Evolutionary conservation across 306 rosid genomes (phyloP), one percentile per base, ranked within the genome.

Genomic region (Cotoneaster glaucophyllus): DNA sequence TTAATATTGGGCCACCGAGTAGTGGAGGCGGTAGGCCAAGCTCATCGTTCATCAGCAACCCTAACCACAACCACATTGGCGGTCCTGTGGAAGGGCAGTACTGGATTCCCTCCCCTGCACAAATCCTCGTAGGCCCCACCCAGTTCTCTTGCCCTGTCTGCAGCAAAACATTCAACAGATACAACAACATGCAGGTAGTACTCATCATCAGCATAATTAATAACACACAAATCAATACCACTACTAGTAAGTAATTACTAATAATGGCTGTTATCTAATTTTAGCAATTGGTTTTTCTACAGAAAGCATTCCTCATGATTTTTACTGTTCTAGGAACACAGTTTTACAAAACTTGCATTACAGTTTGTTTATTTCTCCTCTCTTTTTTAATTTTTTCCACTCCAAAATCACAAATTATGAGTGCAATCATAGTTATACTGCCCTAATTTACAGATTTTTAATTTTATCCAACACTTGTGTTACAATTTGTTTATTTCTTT

Each of bases 141-240:
- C 98, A 94, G 81, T 94, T 94, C 90, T 91, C 98, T 80, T 94
- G 97, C 90, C 73, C 88, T 4, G 97, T 94, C 73, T 94, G 98
- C 88, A 81, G 80, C 85, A 94, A 94, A 83, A 90, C 95, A 82
- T 94, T 94, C 95, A 92, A 85, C 85, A 84, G 98, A 78, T 94
- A 84, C 93, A 94, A 94, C 88, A 94, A 94, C 85, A 94, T 94
- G 98, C 98, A 91, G 98, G 98, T 93, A 7, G 25, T 26, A 5
- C 34, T 31, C n/a, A 48, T 24, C 76, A 57, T 15, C 31, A 15
- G 28, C 39, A 62, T 25, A 25, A 62, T 26, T 14, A 61, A 3
- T 61, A 26, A 26, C 31, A 26, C 66, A 25, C 61, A 56, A n/a
- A 56, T 56, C 13, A 8, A 8, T n/a, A 3, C 26, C 26, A 56